Conservation (phyloP, 83 land plant genomes). For the Picea abies region DNA sequence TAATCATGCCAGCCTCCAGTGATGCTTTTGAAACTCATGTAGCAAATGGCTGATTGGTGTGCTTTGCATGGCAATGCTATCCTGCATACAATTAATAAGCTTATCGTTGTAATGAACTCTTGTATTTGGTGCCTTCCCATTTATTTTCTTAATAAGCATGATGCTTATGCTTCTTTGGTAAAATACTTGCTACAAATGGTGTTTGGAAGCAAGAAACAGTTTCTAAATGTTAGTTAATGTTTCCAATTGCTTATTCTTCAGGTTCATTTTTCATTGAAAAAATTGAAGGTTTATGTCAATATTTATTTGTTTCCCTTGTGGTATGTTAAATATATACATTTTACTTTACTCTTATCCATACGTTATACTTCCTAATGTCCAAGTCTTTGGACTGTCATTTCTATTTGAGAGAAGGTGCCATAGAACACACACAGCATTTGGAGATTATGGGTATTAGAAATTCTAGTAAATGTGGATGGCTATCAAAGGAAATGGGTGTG, state of each 20-base stretch:
- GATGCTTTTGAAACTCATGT: background rate
- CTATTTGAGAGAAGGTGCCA: background rate
- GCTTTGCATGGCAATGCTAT: background rate
- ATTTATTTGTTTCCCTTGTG: background rate
- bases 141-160: no score
- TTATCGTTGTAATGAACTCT: background rate
- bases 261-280: background rate
- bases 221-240: background rate
- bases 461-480: background rate
- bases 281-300: background rate
- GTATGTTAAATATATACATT: background rate
- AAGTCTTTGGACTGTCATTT: background rate
- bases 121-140: no score
- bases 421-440: background rate
- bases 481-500: background rate
- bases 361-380: background rate
- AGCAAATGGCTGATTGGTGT: background rate
- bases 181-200: background rate
- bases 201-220: slow-evolving; percentile 3
- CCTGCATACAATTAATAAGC: background rate
- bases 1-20: background rate
- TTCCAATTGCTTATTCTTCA: background rate
- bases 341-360: background rate
- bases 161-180: background rate
- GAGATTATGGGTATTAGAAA: background rate